These are phyloP conservation scores for Oryza officinalis DNA, from an alignment of 176 grass and related monocot genomes.

Conservation along the genomic window DNA sequence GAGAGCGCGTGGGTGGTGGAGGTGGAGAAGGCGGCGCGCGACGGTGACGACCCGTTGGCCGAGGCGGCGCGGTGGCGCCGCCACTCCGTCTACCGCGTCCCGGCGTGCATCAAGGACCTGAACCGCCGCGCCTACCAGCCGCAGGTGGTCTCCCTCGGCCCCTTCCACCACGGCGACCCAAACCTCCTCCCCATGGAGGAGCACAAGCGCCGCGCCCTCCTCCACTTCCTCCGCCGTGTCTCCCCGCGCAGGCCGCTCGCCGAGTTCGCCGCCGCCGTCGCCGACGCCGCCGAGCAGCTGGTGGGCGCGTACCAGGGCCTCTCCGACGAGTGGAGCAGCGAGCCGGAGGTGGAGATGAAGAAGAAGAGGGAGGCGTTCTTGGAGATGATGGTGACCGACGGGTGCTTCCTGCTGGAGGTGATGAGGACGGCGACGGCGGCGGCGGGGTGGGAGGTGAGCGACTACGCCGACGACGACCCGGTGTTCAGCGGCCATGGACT, in stretches of 20 bases:
- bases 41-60: background rate
- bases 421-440: slow-evolving; percentile 48
- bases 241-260: slow-evolving; percentile 34
- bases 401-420: slow-evolving; percentile 82
- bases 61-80: slow-evolving; percentile 50
- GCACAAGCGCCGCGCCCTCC: slow-evolving; percentile 64
- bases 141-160: slow-evolving; percentile 70
- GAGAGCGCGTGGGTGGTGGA: slow-evolving; percentile 55
- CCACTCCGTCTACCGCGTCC: slow-evolving; percentile 64
- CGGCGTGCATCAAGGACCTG: slow-evolving; percentile 65
- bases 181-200: slow-evolving; percentile 61
- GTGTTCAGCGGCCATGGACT: slow-evolving; percentile 61
- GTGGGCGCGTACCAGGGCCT: slow-evolving; percentile 58
- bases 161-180: slow-evolving; percentile 62
- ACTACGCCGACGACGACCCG: slow-evolving; percentile 66
- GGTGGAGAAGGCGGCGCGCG: slow-evolving; percentile 22
- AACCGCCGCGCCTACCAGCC: slow-evolving; percentile 65
- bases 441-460: slow-evolving; percentile 32
- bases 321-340: slow-evolving; percentile 32
- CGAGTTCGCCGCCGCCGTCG: slow-evolving; percentile 43
- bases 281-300: slow-evolving; percentile 13
- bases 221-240: slow-evolving; percentile 67
- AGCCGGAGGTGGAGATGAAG: background rate
- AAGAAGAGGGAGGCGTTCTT: slow-evolving; percentile 36
- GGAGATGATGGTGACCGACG: slow-evolving; percentile 71